Evolutionary conservation across 352 stramenopile genomes (phyloP).

Genomic region (Globisporangium camurandrum): DNA sequence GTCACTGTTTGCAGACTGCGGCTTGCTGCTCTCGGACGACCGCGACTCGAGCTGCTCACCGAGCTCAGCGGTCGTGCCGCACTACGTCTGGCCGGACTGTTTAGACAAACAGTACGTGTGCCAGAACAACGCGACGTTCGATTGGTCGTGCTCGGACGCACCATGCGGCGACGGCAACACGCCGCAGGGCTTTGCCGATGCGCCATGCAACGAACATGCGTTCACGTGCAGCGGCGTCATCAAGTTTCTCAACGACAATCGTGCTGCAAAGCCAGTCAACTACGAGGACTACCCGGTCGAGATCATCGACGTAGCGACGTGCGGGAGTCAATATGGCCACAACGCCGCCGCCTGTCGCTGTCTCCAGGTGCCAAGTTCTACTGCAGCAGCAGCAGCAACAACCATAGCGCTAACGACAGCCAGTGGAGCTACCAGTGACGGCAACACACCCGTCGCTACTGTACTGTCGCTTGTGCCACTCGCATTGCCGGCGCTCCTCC

Average conservation of each 20-base stretch:
- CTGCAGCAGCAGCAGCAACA: not conserved
- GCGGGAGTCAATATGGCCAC: conserved; percentile 24
- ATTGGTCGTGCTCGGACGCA: conserved; percentile 54
- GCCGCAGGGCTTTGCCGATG: conserved; percentile 47
- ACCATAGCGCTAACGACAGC: too few species aligned
- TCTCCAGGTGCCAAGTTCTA: conserved; percentile 23
- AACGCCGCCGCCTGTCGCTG: conserved; percentile 27
- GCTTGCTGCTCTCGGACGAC: conserved; percentile 45
- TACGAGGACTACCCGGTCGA: conserved; percentile 65
- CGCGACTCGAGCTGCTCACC: conserved; percentile 50
- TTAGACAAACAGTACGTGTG: conserved; percentile 49
- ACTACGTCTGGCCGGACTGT: conserved; percentile 51
- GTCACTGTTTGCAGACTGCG: conserved; percentile 49
- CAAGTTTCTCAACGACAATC: conserved; percentile 76
- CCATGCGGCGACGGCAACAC: conserved; percentile 32
- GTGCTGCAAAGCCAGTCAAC: conserved; percentile 62
- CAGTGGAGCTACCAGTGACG: not conserved
- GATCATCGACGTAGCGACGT: conserved; percentile 51
- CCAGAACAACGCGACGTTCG: conserved; percentile 19
- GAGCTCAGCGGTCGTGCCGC: conserved; percentile 51
- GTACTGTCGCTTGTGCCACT: not conserved
- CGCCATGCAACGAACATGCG: conserved; percentile 40
- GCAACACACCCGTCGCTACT: not conserved
- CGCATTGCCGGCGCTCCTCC: not conserved
- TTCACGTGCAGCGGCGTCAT: conserved; percentile 52